Percentiles rank a stretch among this genome's conserved stretches.
These are phyloP conservation scores for Solidago caesia DNA, from an alignment of 129 eudicot species.

Conservation along the genomic window DNA sequence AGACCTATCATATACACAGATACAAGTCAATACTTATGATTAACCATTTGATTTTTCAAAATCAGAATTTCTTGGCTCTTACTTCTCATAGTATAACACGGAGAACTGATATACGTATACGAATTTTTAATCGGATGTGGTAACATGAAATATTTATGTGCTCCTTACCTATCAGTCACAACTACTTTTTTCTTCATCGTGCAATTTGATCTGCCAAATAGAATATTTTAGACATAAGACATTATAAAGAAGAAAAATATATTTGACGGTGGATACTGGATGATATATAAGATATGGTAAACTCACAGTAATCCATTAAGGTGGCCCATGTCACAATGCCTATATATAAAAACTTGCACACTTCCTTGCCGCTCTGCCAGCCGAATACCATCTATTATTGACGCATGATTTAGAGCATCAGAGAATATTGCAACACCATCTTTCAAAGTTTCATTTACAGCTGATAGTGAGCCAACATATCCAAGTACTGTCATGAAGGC, in stretches of 20 bases:
- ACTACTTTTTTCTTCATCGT: slow-evolving; percentile 75
- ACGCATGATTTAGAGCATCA: slow-evolving; percentile 94
- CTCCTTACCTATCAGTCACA: slow-evolving; percentile 84
- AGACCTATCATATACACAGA: slow-evolving; percentile 30
- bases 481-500: slow-evolving; percentile 89
- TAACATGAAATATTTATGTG: neutral
- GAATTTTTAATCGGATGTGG: neutral
- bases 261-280: neutral
- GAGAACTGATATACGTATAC: neutral
- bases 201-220: slow-evolving; percentile 64
- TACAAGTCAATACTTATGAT: slow-evolving; percentile 24
- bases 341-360: slow-evolving; percentile 65
- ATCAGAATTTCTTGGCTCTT: neutral
- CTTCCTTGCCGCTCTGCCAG: slow-evolving; percentile 73
- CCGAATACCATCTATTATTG: slow-evolving; percentile 94
- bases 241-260: neutral
- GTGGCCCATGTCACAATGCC: slow-evolving; percentile 90
- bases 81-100: neutral
- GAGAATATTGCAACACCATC: slow-evolving; percentile 85
- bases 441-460: slow-evolving; percentile 40
- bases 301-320: slow-evolving; percentile 74
- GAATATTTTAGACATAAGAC: slow-evolving; percentile 13
- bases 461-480: slow-evolving; percentile 58
- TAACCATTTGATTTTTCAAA: slow-evolving; percentile 5
- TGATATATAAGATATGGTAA: slow-evolving; percentile 13